Percentiles rank a stretch among this genome's conserved stretches.
Evolutionary conservation across 805 yeast species (phyloP).

Genomic region (Pichia gijzeniarum): DNA sequence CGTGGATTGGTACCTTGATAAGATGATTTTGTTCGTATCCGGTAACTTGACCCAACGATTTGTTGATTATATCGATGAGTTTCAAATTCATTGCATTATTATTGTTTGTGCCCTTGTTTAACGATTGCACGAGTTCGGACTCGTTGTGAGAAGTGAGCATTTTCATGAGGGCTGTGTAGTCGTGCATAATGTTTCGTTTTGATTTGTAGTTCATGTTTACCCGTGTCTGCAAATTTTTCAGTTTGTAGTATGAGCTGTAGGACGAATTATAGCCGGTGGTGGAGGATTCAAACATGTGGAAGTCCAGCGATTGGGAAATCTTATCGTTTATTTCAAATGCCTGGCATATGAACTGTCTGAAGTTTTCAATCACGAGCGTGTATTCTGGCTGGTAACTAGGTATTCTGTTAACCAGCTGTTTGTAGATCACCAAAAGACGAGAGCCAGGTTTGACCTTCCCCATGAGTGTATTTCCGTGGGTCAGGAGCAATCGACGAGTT

Average conservation of each 20-base stretch:
- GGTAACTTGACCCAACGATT: neutral
- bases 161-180: slow-evolving; percentile 2
- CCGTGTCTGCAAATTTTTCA: neutral
- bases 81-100: slow-evolving; percentile 3
- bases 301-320: slow-evolving; percentile 23
- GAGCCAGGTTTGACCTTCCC: slow-evolving; percentile 32
- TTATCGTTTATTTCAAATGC: slow-evolving; percentile 27
- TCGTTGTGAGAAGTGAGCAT: neutral
- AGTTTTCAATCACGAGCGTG: slow-evolving; percentile 9
- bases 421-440: slow-evolving; percentile 25
- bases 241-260: neutral
- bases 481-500: slow-evolving; percentile 19
- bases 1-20: neutral
- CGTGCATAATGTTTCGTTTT: neutral
- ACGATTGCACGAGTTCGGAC: neutral
- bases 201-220: neutral
- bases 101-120: neutral
- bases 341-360: slow-evolving; percentile 18
- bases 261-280: slow-evolving; percentile 1
- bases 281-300: slow-evolving; percentile 17
- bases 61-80: slow-evolving; percentile 14
- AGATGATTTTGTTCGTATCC: neutral
- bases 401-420: slow-evolving; percentile 21
- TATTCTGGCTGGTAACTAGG: slow-evolving; percentile 20
- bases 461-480: slow-evolving; percentile 21